Evolutionary conservation across 2,329 filamentous ascomycete species (phyloP).

Genomic region (Cordyceps tenuipes): DNA sequence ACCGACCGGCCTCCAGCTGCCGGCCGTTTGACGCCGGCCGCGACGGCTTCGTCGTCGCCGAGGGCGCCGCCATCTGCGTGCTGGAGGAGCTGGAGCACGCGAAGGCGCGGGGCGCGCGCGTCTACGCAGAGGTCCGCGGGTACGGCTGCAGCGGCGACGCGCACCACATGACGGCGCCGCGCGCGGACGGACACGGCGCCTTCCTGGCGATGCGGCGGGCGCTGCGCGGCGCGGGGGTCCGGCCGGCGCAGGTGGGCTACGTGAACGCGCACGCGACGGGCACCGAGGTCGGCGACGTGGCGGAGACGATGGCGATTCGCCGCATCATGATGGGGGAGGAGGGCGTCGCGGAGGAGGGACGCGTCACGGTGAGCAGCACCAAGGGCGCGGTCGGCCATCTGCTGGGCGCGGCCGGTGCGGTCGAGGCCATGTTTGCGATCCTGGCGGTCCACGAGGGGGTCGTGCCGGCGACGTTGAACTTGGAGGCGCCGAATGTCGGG

Average conservation of each 20-base stretch:
- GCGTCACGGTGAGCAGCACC: conserved; percentile 82
- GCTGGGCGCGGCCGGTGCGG: conserved; percentile 80
- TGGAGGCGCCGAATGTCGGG: conserved; percentile 56
- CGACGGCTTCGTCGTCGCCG: conserved; percentile 83
- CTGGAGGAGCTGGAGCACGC: conserved; percentile 90
- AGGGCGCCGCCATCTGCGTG: conserved; percentile 81
- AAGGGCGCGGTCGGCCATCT: conserved; percentile 91
- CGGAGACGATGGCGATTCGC: conserved; percentile 79
- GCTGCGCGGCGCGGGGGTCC: conserved; percentile 60
- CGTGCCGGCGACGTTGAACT: conserved; percentile 80
- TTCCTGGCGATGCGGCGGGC: conserved; percentile 78
- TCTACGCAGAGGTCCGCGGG: conserved; percentile 83
- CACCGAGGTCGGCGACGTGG: conserved; percentile 75
- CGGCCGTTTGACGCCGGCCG: conserved; percentile 78
- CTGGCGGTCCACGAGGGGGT: conserved; percentile 74
- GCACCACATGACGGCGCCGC: conserved; percentile 86
- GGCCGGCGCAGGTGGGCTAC: conserved; percentile 70
- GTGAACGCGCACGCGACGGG: conserved; percentile 94
- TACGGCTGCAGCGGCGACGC: conserved; percentile 91
- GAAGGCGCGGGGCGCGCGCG: conserved; percentile 63
- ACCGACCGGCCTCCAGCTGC: conserved; percentile 61
- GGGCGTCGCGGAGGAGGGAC: conserved; percentile 49
- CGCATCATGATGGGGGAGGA: conserved; percentile 65
- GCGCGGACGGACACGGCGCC: conserved; percentile 73
- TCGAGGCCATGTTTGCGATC: conserved; percentile 81